A percentile compares a stretch with the other conserved stretches of the same genome.
Evolutionary conservation across 805 yeast species (phyloP).

Genomic region (Lachancea sp.): DNA sequence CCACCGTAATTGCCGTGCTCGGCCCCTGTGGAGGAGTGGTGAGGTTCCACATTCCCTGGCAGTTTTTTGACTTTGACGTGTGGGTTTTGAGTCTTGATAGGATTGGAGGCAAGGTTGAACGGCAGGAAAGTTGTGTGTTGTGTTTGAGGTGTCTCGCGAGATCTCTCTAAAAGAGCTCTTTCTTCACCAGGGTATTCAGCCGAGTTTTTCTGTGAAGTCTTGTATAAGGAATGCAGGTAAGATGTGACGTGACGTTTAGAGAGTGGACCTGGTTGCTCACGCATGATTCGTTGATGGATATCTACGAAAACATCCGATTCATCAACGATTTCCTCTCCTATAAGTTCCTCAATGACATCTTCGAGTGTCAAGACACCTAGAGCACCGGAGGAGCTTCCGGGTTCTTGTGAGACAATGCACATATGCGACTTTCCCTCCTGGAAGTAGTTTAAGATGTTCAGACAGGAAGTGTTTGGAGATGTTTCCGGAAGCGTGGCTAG

Average conservation of each 20-base stretch:
- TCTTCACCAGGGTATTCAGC: slow-evolving; percentile 6
- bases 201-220: slow-evolving; percentile 30
- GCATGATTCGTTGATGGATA: slow-evolving; percentile 78
- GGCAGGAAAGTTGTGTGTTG: slow-evolving; percentile 21
- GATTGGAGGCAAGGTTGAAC: slow-evolving; percentile 60
- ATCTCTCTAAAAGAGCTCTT: slow-evolving; percentile 4
- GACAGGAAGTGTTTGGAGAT: slow-evolving; percentile 81
- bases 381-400: slow-evolving; percentile 81
- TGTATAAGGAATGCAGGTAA: slow-evolving; percentile 58
- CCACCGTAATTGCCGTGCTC: slow-evolving; percentile 7
- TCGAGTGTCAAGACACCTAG: slow-evolving; percentile 88
- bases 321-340: slow-evolving; percentile 96
- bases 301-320: slow-evolving; percentile 93
- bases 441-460: slow-evolving; percentile 89
- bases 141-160: neutral
- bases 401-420: slow-evolving; percentile 84
- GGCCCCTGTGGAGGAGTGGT: neutral
- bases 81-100: slow-evolving; percentile 55
- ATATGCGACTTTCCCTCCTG: slow-evolving; percentile 97
- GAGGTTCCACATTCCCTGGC: slow-evolving; percentile 1
- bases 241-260: slow-evolving; percentile 63
- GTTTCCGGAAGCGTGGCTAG: slow-evolving; percentile 96
- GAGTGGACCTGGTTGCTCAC: slow-evolving; percentile 69
- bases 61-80: slow-evolving; percentile 66
- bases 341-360: slow-evolving; percentile 96